Evolutionary conservation across 2,329 filamentous ascomycete genomes (phyloP), one percentile per base, ranked within the genome.

Genomic region (Tolypocladium guangdongense): DNA sequence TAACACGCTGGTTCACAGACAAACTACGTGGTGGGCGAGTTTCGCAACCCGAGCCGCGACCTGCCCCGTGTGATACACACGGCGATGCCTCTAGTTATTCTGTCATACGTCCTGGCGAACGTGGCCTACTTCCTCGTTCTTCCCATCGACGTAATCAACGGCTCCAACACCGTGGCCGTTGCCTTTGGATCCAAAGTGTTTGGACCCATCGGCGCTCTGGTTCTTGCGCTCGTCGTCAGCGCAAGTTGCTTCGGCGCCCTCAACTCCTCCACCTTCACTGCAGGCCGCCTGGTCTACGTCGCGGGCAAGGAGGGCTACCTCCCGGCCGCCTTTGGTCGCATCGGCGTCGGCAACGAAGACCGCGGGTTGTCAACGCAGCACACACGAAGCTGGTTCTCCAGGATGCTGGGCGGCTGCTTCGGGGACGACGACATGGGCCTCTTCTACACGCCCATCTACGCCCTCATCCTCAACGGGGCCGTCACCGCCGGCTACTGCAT

Each of bases 11-110:
- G 14, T 43, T 11, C 43, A 10, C 58, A 93, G 89, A 95, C 92
- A 57, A 99, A 96, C 71, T 99, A 96, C 64, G 93, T 99, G 7
- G 90, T 95, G 0, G 93, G 91, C 62, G 93, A 99, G 71, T 97
- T 99, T 74, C 87, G 90, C 63, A 91, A 96, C 64, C 90, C 93
- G 0, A 81, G 81, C 49, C 84, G 90, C 58, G 93, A 99, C 67
- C 83, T 99, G 11, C 93, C 93, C 0, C 84, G 90, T 24, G 91
- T 96, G 30, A 96, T 99, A 54, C 93, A 99, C 71, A 96, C 92
- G 0, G 91, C 92, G 16, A 93, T 99, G 81, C 91, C 93, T 2
- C 75, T 96, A 46, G 92, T 99, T 54, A 97, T 99, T 57, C 67
- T 90, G 32, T 88, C 82, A 62, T 99, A 97, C 70, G 76, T 97